Evolutionary conservation across 1,284 basidiomycete species (phyloP).

Genomic region (Pascua sp.): DNA sequence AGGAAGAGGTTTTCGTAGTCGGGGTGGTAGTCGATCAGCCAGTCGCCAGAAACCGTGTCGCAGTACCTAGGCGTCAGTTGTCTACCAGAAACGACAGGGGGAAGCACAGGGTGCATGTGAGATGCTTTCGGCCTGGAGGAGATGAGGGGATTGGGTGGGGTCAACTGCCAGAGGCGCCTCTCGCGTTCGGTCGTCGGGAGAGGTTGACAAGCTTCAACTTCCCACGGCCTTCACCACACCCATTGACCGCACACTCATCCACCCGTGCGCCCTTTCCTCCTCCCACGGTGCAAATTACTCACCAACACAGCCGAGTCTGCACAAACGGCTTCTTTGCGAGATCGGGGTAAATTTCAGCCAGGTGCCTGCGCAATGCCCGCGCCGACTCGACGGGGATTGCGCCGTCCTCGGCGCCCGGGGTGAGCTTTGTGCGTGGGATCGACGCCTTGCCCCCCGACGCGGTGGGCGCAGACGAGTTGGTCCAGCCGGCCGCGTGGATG

Average conservation of each 20-base stretch:
- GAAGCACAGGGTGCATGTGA: too few species aligned
- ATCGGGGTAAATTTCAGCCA: conserved; percentile 41
- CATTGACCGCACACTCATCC: too few species aligned
- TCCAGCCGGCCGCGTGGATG: conserved; percentile 51
- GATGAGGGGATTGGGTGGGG: too few species aligned
- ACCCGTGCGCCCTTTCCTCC: too few species aligned
- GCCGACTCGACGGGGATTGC: conserved; percentile 42
- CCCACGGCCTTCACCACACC: background rate
- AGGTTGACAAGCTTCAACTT: conserved; percentile 17
- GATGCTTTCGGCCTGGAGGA: too few species aligned
- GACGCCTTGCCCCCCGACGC: conserved; percentile 32
- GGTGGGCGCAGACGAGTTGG: conserved; percentile 17
- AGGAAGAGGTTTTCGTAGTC: conserved; percentile 49
- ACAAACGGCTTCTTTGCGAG: conserved; percentile 46
- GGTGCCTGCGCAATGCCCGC: conserved; percentile 26
- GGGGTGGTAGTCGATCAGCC: conserved; percentile 53
- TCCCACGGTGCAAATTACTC: conserved; percentile 7
- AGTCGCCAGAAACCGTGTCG: conserved; percentile 51
- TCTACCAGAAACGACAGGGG: background rate
- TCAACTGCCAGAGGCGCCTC: too few species aligned
- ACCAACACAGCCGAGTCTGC: conserved; percentile 45
- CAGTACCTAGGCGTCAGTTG: conserved; percentile 28
- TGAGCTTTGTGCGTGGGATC: conserved; percentile 44
- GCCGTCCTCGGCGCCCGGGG: conserved; percentile 41
- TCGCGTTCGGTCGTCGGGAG: too few species aligned